Percentiles rank a stretch among this genome's conserved stretches.
These are phyloP conservation scores for Suillus fuscotomentosus DNA, from an alignment of 768 basidiomycete genomes.

Conservation along the genomic window DNA sequence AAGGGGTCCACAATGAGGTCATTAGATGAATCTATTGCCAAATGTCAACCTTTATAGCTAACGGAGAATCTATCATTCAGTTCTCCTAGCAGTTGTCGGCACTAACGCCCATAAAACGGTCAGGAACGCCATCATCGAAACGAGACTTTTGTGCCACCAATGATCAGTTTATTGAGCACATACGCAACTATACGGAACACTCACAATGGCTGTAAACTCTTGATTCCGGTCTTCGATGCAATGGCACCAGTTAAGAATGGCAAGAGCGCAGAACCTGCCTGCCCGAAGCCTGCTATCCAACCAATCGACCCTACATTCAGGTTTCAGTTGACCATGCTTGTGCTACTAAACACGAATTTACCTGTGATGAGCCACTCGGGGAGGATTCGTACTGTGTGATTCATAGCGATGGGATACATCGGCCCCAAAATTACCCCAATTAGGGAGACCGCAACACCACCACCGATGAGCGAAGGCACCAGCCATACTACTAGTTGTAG, in stretches of 20 bases:
- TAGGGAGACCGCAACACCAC: conserved; percentile 61
- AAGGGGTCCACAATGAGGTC: background rate
- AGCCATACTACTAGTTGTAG: conserved; percentile 71
- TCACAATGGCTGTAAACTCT: conserved; percentile 48
- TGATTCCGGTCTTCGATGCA: conserved; percentile 40
- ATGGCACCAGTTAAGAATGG: conserved; percentile 52
- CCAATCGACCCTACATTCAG: conserved; percentile 33
- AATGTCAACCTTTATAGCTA: background rate
- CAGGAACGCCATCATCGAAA: conserved; percentile 45
- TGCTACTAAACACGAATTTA: background rate
- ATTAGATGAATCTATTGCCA: background rate
- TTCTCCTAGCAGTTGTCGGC: conserved; percentile 22
- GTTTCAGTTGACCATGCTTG: conserved; percentile 34
- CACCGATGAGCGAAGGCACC: conserved; percentile 62
- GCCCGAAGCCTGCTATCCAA: conserved; percentile 53
- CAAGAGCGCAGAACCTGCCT: conserved; percentile 48
- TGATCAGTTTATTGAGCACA: background rate
- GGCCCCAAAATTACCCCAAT: conserved; percentile 73
- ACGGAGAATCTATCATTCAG: background rate
- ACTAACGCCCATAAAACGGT: conserved; percentile 40
- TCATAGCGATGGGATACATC: conserved; percentile 59
- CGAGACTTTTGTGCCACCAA: conserved; percentile 15
- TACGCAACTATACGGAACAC: conserved; percentile 14
- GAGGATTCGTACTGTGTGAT: conserved; percentile 33
- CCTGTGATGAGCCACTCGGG: conserved; percentile 35